Evolutionary conservation across 1,139 yeast genomes (phyloP).

Genomic region (Candida sanyaensis): DNA sequence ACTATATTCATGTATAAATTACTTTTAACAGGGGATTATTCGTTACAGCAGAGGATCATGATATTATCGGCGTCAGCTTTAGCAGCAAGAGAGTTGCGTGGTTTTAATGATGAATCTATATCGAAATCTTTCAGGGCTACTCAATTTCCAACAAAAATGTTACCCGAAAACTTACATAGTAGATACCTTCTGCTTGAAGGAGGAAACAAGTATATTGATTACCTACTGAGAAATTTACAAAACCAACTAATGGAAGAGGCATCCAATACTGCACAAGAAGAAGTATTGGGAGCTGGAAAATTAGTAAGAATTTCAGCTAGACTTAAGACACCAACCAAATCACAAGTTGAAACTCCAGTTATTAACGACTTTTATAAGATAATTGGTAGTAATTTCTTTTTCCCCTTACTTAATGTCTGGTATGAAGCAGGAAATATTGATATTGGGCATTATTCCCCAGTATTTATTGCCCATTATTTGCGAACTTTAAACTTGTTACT

Average conservation of each 20-base stretch:
- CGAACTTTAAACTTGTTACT: conserved; percentile 58
- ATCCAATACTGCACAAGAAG: conserved; percentile 42
- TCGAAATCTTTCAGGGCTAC: conserved; percentile 33
- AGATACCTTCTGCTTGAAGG: conserved; percentile 25
- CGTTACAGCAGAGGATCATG: conserved; percentile 60
- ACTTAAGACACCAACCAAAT: conserved; percentile 9
- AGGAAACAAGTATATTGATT: conserved; percentile 7
- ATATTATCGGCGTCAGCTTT: conserved; percentile 57
- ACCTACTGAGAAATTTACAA: conserved; percentile 22
- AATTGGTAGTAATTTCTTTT: conserved; percentile 50
- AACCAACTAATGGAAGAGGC: conserved; percentile 37
- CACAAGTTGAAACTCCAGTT: conserved; percentile 15
- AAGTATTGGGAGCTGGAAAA: conserved; percentile 43
- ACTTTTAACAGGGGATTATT: conserved; percentile 62
- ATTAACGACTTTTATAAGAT: conserved; percentile 43
- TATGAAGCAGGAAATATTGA: conserved; percentile 44
- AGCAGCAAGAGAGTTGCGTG: conserved; percentile 61
- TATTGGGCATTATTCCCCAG: conserved; percentile 56
- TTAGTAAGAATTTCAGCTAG: conserved; percentile 49
- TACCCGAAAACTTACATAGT: conserved; percentile 51
- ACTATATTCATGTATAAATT: conserved; percentile 41
- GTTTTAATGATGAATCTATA: conserved; percentile 50
- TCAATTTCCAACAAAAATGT: conserved; percentile 39
- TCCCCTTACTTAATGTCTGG: conserved; percentile 60
- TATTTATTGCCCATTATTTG: conserved; percentile 59